These are phyloP conservation scores for Pythium apleroticum DNA, from an alignment of 352 stramenopile species.

Conservation along the genomic window DNA sequence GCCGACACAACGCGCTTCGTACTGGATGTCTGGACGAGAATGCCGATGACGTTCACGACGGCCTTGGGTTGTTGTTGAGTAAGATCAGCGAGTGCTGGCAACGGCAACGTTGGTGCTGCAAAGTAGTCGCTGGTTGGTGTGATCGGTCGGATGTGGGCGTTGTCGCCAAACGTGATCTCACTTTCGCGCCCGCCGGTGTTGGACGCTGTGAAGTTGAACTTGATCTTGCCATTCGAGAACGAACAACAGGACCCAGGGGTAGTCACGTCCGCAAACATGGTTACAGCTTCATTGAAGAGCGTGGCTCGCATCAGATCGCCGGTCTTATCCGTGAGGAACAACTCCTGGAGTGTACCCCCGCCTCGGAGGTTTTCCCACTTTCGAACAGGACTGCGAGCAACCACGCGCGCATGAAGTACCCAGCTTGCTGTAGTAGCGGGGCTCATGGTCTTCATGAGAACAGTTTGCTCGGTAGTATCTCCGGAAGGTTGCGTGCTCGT, in stretches of 20 bases:
- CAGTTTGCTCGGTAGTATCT: too few species aligned
- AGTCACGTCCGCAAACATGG: not conserved
- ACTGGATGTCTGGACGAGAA: not conserved
- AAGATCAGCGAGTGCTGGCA: too few species aligned
- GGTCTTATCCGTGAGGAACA: not conserved
- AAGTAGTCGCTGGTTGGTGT: too few species aligned
- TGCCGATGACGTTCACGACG: conserved; percentile 9
- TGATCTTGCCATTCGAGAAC: not conserved
- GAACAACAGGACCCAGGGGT: not conserved
- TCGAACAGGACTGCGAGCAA: not conserved
- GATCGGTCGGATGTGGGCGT: not conserved
- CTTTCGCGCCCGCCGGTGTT: not conserved
- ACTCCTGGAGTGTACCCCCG: not conserved
- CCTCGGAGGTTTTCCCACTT: not conserved
- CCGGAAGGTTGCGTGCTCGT: too few species aligned
- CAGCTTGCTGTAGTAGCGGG: not conserved
- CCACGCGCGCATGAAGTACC: not conserved
- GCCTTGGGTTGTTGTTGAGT: too few species aligned
- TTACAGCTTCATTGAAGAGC: not conserved
- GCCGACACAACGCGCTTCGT: conserved; percentile 1
- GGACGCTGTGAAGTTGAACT: not conserved
- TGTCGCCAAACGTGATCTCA: not conserved
- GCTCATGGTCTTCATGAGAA: too few species aligned
- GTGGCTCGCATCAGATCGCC: not conserved
- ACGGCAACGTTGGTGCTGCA: too few species aligned